phyloP scores from a whole-genome alignment of 169 alveolate species.

The Perkinsus olseni region DNA sequence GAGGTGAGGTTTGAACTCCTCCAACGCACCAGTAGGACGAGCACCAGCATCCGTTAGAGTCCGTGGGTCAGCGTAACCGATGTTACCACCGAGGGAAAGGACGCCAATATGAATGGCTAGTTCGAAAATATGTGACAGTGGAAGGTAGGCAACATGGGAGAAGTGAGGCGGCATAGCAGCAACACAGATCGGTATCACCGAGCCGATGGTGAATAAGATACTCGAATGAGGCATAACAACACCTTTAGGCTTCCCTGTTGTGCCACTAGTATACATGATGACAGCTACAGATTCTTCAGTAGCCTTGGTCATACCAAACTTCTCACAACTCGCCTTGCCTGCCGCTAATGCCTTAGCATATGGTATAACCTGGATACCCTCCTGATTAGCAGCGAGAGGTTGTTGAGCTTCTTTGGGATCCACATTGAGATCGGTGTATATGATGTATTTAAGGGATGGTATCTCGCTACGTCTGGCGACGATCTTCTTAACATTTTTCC shows the following conservation, averaged over 20 bases:
- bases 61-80: constrained; percentile 25
- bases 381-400: background rate
- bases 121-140: constrained; percentile 68
- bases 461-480: background rate
- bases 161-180: background rate
- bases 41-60: background rate
- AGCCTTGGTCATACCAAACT: background rate
- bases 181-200: background rate
- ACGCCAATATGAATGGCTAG: constrained; percentile 37
- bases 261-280: constrained; percentile 68
- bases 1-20: constrained; percentile 56
- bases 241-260: constrained; percentile 84
- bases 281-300: constrained; percentile 14
- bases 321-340: background rate
- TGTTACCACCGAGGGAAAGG: constrained; percentile 34
- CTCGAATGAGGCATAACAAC: constrained; percentile 53
- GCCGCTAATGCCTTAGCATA: background rate
- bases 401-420: background rate
- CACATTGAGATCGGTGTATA: background rate
- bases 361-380: background rate
- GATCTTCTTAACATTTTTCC: background rate
- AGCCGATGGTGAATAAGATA: background rate
- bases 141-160: constrained; percentile 38
- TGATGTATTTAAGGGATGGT: background rate
- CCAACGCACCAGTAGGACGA: constrained; percentile 4